phyloP scores from a whole-genome alignment of 2,329 filamentous ascomycete genomes.

The Macrophomina pseudophaseolina region DNA sequence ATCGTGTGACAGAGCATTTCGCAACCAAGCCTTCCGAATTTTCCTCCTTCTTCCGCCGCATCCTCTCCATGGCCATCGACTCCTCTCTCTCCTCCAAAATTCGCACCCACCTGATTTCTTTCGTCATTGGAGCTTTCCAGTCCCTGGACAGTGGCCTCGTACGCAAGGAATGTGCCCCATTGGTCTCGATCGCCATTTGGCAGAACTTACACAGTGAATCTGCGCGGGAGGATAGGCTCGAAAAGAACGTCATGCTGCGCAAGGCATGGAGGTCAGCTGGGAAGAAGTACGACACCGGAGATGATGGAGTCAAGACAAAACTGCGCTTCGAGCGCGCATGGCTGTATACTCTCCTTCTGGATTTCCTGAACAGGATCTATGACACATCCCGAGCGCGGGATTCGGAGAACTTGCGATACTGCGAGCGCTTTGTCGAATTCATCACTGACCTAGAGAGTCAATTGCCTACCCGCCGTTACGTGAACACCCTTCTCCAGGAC shows the following conservation, averaged over 20 bases:
- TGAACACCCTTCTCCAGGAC: slow-evolving; percentile 86
- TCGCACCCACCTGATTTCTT: slow-evolving; percentile 82
- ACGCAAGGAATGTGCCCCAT: slow-evolving; percentile 92
- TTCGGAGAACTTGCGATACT: slow-evolving; percentile 74
- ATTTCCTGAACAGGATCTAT: slow-evolving; percentile 80
- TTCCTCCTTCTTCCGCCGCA: slow-evolving; percentile 84
- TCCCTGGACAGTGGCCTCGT: slow-evolving; percentile 88
- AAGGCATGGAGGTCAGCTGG: slow-evolving; percentile 89
- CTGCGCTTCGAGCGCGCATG: slow-evolving; percentile 91
- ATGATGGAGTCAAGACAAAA: slow-evolving; percentile 76
- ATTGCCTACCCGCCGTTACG: slow-evolving; percentile 89
- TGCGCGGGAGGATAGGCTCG: slow-evolving; percentile 73
- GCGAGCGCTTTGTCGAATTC: slow-evolving; percentile 91
- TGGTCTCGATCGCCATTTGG: slow-evolving; percentile 96
- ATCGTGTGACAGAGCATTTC: slow-evolving; percentile 64
- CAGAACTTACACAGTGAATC: slow-evolving; percentile 84
- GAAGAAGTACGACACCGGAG: slow-evolving; percentile 86
- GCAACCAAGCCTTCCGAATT: slow-evolving; percentile 79
- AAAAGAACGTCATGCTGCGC: slow-evolving; percentile 73
- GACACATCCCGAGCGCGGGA: slow-evolving; percentile 35
- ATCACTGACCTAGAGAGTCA: slow-evolving; percentile 91
- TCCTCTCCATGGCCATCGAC: slow-evolving; percentile 81
- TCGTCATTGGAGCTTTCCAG: slow-evolving; percentile 90
- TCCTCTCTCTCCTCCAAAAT: slow-evolving; percentile 49
- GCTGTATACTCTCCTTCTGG: slow-evolving; percentile 84